Evolutionary conservation across 208 protist species (phyloP), one percentile per base, ranked within the genome.

Genomic region (Crithidia sp.): DNA sequence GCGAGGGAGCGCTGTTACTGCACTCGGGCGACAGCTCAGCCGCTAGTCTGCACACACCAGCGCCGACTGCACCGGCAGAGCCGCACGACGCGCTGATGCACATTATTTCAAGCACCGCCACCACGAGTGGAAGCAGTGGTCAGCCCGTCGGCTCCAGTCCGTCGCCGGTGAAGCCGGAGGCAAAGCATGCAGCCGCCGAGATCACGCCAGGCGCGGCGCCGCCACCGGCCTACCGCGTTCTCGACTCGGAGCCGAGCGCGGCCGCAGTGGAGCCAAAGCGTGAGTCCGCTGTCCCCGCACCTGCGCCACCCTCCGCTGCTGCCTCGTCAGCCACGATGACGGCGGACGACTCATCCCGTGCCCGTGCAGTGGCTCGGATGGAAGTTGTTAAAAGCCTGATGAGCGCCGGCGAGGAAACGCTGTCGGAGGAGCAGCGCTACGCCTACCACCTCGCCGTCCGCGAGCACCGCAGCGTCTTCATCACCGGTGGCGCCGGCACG

Each of bases 401-500:
- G 12, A 49, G 12, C 45, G 7, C 45, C 40, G 52, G 6, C 60
- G 45, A 66, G 14, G 37, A 41, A 10, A 39, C 16, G 0, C 82
- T 96, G 7, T 95, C 89, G 2, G 79, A 77, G 3, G 87, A 96
- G 74, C 92, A 96, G 74, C 66, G 73, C 43, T 62, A 71, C 41
- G 75, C 81, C 17, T 82, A 84, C 75, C 74, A 89, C 72, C 55
- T 83, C 47, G 72, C 65, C 47, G 68, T 93, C 0, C 70, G 82
- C 13, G 76, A 86, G 39, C 62, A 65, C 17, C 81, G 85, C 37
- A 93, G 74, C 56, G 76, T 96, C 16, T 94, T 96, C 70, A 88
- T 97, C 64, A 94, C 89, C 41, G 94, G 94, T 41, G 91, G 88
- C 7, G 94, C 92, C 7, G 94, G 94, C 49, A 98, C 94, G 2